Base-by-base conservation (phyloP, 495 filamentous ascomycete genomes). In the Parathielavia hyrcaniae region DNA sequence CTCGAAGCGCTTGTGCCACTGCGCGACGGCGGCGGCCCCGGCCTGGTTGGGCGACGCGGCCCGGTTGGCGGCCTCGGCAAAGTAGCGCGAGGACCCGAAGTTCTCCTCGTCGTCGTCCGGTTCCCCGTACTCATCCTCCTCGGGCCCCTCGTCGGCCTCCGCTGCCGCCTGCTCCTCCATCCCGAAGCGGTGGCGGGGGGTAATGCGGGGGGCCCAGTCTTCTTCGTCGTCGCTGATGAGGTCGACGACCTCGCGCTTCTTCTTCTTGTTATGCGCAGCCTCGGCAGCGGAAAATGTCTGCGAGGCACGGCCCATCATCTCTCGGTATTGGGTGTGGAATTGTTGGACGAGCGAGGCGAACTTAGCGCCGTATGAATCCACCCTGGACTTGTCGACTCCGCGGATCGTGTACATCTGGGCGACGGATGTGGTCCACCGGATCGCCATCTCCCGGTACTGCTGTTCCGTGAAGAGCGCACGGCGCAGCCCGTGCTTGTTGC, bases 391-490 rank as follows among this genome's bases (percentile, higher is more conserved):
- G 50, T 89, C 83, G 53, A 96, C 86, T 13, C 81, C 82, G 0
- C 79, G 81, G 55, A 97, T 89, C 5, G 69, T 64, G 38, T 72
- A 72, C 79, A 98, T 83, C 57, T 86, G 75, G 4, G 73, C 73
- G 40, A 75, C 40, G 34, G 74, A 77, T 71, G 81, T 74, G 63
- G 80, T 85, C 60, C 92, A 90, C 32, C 74, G 64, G 41, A 96
- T 87, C 6, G 83, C 89, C 86, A 98, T 96, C 64, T 89, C 85
- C 26, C 90, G 85, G 51, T 95, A 74, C 1, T 89, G 76, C 30
- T 77, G 79, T 64, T 96, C 90, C 0, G 85, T 85, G 68, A 97
- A 97, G 23, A 81, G 69, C 3, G 87, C 86, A 50, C 79, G 77
- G 12, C 85, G 82, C 19, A 89, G 73, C 12, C 73, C 67, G 41